Conservation (phyloP, 306 rosid genomes). For the Arachis stenosperma region DNA sequence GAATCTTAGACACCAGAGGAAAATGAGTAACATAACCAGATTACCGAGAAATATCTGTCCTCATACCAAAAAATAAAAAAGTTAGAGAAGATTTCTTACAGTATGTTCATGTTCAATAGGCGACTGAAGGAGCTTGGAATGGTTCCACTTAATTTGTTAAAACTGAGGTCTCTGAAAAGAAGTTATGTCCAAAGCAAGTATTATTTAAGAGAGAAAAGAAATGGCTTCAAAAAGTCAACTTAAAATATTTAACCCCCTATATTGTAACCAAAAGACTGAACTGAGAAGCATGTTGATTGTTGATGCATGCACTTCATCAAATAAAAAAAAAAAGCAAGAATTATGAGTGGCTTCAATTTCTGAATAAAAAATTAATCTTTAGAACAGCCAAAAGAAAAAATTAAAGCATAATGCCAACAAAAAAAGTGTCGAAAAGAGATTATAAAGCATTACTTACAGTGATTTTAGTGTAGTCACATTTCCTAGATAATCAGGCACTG, state of each 20-base stretch:
- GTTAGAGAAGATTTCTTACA: slow-evolving; percentile 37
- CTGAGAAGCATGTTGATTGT: not conserved
- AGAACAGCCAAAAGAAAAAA: not conserved
- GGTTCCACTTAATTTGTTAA: slow-evolving; percentile 47
- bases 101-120: slow-evolving; percentile 31
- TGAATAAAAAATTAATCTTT: not conserved
- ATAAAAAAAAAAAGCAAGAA: not conserved
- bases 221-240: slow-evolving; percentile 6
- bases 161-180: slow-evolving; percentile 47
- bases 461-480: slow-evolving; percentile 41
- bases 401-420: not conserved
- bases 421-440: not conserved
- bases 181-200: not conserved
- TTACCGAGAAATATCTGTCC: not conserved
- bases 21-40: not conserved
- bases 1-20: not conserved
- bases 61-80: slow-evolving; percentile 1
- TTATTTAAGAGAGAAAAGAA: not conserved
- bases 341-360: not conserved
- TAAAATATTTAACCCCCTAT: slow-evolving; percentile 12
- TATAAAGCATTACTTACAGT: slow-evolving; percentile 50
- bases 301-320: not conserved
- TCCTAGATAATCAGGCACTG: slow-evolving; percentile 48
- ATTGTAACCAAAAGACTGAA: not conserved
- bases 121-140: slow-evolving; percentile 36